These are phyloP conservation scores for Farysia itapuensis DNA, from an alignment of 1,284 basidiomycete genomes.

Conservation along the genomic window DNA sequence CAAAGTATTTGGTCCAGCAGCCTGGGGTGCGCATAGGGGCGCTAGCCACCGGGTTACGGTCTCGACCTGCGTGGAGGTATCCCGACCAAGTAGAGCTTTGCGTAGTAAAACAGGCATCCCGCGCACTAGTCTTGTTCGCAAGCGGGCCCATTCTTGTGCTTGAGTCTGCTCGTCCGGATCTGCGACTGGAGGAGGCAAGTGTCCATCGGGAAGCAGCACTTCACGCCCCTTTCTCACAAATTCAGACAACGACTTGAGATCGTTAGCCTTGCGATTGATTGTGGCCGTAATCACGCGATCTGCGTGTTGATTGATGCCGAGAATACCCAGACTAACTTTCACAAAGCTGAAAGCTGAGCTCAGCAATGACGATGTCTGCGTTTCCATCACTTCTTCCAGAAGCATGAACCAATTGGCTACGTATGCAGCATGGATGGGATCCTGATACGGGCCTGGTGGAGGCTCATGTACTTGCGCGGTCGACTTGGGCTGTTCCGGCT, in stretches of 20 bases:
- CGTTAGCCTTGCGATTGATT: constrained; percentile 8
- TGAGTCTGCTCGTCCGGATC: constrained; percentile 22
- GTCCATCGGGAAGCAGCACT: constrained; percentile 24
- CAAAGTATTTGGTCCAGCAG: constrained; percentile 34
- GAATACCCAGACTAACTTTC: constrained; percentile 5
- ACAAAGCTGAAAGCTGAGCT: constrained; percentile 7
- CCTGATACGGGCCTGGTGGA: too few species aligned
- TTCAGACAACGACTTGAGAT: constrained; percentile 10
- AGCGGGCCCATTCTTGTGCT: constrained; percentile 24
- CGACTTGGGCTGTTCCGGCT: background rate
- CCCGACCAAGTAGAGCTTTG: background rate
- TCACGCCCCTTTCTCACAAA: constrained; percentile 10
- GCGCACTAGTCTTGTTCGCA: constrained; percentile 13
- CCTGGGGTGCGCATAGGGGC: constrained; percentile 35
- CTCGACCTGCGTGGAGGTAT: constrained; percentile 13
- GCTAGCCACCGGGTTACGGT: constrained; percentile 21
- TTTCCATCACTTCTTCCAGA: constrained; percentile 13
- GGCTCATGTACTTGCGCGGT: background rate
- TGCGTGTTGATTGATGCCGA: constrained; percentile 8
- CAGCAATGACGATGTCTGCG: constrained; percentile 5
- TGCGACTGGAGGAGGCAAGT: constrained; percentile 22
- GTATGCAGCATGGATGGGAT: constrained; percentile 7
- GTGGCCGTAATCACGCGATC: constrained; percentile 8
- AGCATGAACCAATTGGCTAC: constrained; percentile 18
- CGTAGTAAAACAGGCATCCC: background rate